A percentile compares a stretch with the other conserved stretches of the same genome.
Conservation (phyloP, 371 early-diverging fungal genomes). For the Mortierella sp. region DNA sequence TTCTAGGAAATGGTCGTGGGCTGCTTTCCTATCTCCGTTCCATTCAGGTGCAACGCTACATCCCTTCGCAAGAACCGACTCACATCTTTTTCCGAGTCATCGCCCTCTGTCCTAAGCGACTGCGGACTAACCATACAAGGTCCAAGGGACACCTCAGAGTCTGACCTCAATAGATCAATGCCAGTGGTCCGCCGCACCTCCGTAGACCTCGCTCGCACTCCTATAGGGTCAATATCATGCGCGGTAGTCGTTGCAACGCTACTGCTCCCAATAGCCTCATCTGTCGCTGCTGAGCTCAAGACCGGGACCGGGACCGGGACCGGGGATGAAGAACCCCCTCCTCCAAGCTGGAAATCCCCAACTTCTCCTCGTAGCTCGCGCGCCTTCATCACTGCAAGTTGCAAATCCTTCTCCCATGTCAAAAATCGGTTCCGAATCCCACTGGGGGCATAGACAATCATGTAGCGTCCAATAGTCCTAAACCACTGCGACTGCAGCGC, state of each 20-base stretch:
- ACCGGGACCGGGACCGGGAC: background rate
- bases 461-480: slow-evolving; percentile 39
- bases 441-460: slow-evolving; percentile 37
- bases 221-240: background rate
- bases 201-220: background rate
- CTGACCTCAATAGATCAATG: background rate
- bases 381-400: slow-evolving; percentile 30
- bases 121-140: slow-evolving; percentile 23
- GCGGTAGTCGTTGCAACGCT: background rate
- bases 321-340: background rate
- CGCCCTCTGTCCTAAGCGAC: slow-evolving; percentile 26
- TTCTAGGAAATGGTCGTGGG: no score
- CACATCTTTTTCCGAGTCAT: slow-evolving; percentile 34
- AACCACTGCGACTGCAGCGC: slow-evolving; percentile 51
- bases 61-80: slow-evolving; percentile 4
- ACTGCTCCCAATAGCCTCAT: background rate
- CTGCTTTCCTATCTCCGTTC: no score
- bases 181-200: background rate
- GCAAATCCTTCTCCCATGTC: slow-evolving; percentile 40
- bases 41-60: no score
- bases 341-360: slow-evolving; percentile 12
- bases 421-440: slow-evolving; percentile 33
- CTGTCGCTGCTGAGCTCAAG: background rate
- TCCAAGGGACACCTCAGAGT: background rate
- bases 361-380: slow-evolving; percentile 40